Evolutionary conservation across 305 asterid species (phyloP).

Genomic region (Coffea humblotiana): DNA sequence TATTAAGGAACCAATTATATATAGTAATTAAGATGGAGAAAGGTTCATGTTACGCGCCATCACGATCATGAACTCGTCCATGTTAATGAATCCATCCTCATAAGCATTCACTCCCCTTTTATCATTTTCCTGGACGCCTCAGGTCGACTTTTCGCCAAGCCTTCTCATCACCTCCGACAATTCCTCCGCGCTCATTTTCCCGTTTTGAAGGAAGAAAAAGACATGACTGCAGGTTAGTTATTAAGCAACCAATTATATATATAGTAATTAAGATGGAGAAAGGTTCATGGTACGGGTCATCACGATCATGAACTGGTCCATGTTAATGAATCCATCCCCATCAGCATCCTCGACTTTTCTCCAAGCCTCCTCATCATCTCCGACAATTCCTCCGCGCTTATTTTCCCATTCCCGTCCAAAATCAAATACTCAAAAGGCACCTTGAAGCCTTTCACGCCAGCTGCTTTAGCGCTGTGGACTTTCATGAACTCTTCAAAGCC

Average conservation of each 20-base stretch:
- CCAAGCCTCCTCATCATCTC: constrained; percentile 24
- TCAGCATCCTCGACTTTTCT: constrained; percentile 39
- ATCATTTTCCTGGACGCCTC: too few species aligned
- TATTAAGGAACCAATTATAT: too few species aligned
- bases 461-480: constrained; percentile 22
- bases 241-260: too few species aligned
- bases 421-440: constrained; percentile 26
- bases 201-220: constrained; percentile 5
- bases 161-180: constrained; percentile 17
- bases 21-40: neutral
- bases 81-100: constrained; percentile 41
- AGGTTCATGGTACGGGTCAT: constrained; percentile 31
- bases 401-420: constrained; percentile 29
- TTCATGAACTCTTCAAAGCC: constrained; percentile 38
- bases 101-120: constrained; percentile 20
- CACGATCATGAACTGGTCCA: constrained; percentile 44
- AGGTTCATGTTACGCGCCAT: constrained; percentile 30
- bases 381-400: constrained; percentile 27
- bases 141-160: constrained; percentile 32
- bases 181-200: constrained; percentile 30
- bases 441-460: constrained; percentile 9
- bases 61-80: constrained; percentile 44
- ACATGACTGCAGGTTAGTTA: too few species aligned
- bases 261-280: neutral
- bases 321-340: constrained; percentile 42